Evolutionary conservation across 495 filamentous ascomycete species (phyloP), one percentile per base, ranked within the genome.

Genomic region (Aspergillus ellipticus): DNA sequence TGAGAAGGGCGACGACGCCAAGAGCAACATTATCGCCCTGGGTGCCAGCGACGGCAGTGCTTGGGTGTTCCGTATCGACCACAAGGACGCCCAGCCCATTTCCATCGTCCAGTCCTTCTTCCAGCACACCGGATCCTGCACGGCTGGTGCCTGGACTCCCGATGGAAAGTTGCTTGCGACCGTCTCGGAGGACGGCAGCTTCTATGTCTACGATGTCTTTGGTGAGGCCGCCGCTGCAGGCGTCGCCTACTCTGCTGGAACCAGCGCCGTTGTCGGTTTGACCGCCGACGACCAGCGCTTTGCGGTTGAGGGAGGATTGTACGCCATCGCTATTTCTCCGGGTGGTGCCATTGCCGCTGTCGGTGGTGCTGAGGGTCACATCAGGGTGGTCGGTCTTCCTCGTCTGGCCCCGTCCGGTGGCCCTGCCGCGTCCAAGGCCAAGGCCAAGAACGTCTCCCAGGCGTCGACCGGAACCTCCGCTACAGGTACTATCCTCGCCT

Each of bases 131-230:
- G 87, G 69, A 9, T 75, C 89, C 10, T 94, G 89, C 66, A 96
- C 94, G 2, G 94, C 95, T 4, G 94, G 95, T 49, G 78, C 89
- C 2, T 99, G 94, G 93, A 86, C 88, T 3, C 80, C 89, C 11
- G 91, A 96, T 69, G 94, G 94, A 53, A 89, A 85, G 16, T 75
- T 97, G 22, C 85, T 99, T 1, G 92, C 88, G 1, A 96, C 92
- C 0, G 93, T 97, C 6, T 84, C 84, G 31, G 93, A 97, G 66
- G 94, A 97, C 65, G 82, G 85, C 21, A 90, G 84, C 58, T 83
- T 99, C 60, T 91, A 91, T 71, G 92, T 96, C 37, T 96, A 89
- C 80, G 94, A 97, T 70, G 88, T 91, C 10, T 96, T 90, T 71
- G 90, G 92, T 28, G 84, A 84, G 37, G 92, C 89, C 0, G 86